Evolutionary conservation across 2,329 filamentous ascomycete species (phyloP).

Genomic region (Monosporascus sp.): DNA sequence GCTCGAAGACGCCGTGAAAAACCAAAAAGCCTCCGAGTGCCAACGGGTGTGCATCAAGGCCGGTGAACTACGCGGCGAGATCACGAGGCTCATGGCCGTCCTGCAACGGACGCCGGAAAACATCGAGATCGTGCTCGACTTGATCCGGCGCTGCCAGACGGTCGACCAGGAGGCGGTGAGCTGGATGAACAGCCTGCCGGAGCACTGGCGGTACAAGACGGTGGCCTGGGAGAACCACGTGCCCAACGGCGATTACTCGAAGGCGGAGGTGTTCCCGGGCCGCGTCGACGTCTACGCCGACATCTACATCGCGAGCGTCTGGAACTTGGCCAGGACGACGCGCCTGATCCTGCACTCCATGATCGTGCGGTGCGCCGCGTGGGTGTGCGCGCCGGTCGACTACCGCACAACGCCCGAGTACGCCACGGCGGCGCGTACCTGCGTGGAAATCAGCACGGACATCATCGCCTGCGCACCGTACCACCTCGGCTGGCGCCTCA

Average conservation of each 20-base stretch:
- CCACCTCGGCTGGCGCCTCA: conserved; percentile 53
- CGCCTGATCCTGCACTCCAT: conserved; percentile 50
- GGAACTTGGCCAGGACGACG: conserved; percentile 49
- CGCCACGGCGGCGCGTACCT: conserved; percentile 45
- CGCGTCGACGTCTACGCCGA: conserved; percentile 55
- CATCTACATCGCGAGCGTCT: conserved; percentile 52
- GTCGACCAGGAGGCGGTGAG: conserved; percentile 46
- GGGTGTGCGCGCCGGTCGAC: conserved; percentile 55
- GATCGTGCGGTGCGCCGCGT: conserved; percentile 54
- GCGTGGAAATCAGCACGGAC: conserved; percentile 49
- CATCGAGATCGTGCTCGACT: conserved; percentile 42
- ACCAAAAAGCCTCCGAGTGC: conserved; percentile 40
- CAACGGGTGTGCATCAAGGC: conserved; percentile 49
- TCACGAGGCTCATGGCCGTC: conserved; percentile 43
- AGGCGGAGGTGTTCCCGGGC: conserved; percentile 54
- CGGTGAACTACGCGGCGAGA: conserved; percentile 50
- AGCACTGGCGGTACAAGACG: conserved; percentile 44
- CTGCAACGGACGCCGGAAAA: conserved; percentile 42
- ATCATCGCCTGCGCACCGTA: conserved; percentile 58
- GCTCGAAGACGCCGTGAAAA: conserved; percentile 47
- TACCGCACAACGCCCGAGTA: conserved; percentile 60
- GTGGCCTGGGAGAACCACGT: conserved; percentile 53
- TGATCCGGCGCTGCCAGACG: conserved; percentile 46
- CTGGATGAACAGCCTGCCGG: conserved; percentile 47
- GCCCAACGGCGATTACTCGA: conserved; percentile 44